Evolutionary conservation across 441 rosid species (phyloP).

Genomic region (Rhodomyrtus psidioides): DNA sequence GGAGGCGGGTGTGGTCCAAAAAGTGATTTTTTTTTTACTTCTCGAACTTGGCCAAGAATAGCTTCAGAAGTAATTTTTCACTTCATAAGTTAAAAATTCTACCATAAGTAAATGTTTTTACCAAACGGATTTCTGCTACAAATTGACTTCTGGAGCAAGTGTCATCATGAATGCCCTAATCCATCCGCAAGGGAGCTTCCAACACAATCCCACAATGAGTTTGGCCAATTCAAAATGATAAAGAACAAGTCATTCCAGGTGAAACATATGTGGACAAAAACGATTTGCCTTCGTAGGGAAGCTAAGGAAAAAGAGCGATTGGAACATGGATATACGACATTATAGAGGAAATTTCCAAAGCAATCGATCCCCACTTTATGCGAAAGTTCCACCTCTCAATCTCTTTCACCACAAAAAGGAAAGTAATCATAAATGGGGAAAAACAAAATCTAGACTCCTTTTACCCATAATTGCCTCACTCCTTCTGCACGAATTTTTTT

Average conservation of each 20-base stretch:
- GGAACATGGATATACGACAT: not conserved
- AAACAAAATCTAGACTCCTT: not conserved
- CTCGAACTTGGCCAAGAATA: too few relatives aligned
- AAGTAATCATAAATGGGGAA: not conserved
- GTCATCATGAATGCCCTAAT: too few relatives aligned
- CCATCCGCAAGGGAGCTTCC: not conserved
- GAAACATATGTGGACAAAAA: not conserved
- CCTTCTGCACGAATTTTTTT: not conserved
- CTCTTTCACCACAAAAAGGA: not conserved
- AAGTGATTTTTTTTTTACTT: too few relatives aligned
- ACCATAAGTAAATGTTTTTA: too few relatives aligned
- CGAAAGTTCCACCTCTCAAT: not conserved
- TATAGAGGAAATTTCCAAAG: not conserved
- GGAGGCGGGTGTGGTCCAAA: too few relatives aligned
- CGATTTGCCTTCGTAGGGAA: not conserved
- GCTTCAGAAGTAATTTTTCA: too few relatives aligned
- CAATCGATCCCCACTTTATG: not conserved
- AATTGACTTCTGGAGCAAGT: too few relatives aligned
- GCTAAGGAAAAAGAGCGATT: not conserved
- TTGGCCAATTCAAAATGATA: not conserved
- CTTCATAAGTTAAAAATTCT: too few relatives aligned
- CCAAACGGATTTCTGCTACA: too few relatives aligned
- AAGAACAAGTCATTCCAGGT: not conserved
- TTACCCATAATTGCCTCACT: not conserved
- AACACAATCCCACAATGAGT: not conserved